Evolutionary conservation across 2,329 filamentous ascomycete species (phyloP).

Genomic region (Lecanicillium sp.): DNA sequence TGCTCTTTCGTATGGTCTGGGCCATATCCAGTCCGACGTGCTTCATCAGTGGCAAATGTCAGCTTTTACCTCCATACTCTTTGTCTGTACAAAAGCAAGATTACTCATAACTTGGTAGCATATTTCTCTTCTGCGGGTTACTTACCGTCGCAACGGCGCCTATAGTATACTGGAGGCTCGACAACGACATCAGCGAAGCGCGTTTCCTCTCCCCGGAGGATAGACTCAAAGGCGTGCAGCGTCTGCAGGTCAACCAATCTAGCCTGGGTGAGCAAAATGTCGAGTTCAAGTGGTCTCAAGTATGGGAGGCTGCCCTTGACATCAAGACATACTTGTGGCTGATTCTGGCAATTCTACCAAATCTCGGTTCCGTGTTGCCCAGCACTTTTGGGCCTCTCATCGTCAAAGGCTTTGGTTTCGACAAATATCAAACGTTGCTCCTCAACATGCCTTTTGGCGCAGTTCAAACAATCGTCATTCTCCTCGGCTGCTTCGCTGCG

Average conservation of each 20-base stretch:
- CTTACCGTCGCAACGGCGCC: conserved; percentile 50
- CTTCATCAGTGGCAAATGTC: conserved; percentile 1
- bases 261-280: conserved; percentile 67
- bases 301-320: conserved; percentile 41
- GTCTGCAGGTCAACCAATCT: conserved; percentile 66
- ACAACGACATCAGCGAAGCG: conserved; percentile 47
- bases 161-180: conserved; percentile 49
- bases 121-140: conserved; percentile 54
- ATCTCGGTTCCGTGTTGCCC: conserved; percentile 53
- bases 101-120: conserved; percentile 12
- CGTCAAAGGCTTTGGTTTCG: conserved; percentile 49
- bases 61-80: not conserved
- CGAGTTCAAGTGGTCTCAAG: conserved; percentile 58
- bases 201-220: conserved; percentile 56
- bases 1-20: conserved; percentile 46
- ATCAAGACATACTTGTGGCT: conserved; percentile 51
- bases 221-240: conserved; percentile 57
- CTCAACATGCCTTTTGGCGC: conserved; percentile 60
- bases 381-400: conserved; percentile 60
- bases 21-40: conserved; percentile 33
- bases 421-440: conserved; percentile 47
- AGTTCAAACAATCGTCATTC: conserved; percentile 49
- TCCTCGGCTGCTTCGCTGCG: conserved; percentile 48
- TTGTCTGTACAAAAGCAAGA: not conserved
- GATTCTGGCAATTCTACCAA: conserved; percentile 49